Evolutionary conservation across 345 rosid genomes (phyloP).

Genomic region (Conringia planisiliqua): DNA sequence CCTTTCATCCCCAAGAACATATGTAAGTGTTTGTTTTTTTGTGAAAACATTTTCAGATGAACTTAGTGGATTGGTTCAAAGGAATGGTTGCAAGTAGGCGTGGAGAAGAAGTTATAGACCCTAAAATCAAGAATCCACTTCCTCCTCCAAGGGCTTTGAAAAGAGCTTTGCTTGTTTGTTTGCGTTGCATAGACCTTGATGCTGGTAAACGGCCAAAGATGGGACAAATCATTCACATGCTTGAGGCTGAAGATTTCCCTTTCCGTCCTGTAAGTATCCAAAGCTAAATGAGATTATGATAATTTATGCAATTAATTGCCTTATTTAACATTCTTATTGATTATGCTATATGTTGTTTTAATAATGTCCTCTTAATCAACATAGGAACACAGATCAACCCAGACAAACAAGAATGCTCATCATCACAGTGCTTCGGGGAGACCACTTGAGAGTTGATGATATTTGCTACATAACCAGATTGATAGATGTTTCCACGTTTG

Average conservation of each 20-base stretch:
- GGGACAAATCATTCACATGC: constrained; percentile 98
- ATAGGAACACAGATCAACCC: constrained; percentile 32
- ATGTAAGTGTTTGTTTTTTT: background rate
- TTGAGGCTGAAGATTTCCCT: constrained; percentile 89
- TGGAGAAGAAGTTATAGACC: constrained; percentile 82
- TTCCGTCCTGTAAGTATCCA: constrained; percentile 68
- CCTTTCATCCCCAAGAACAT: background rate
- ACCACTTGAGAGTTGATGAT: constrained; percentile 21
- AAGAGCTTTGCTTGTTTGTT: constrained; percentile 74
- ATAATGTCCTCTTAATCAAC: background rate
- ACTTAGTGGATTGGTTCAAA: constrained; percentile 94
- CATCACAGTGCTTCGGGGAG: constrained; percentile 4
- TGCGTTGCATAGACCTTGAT: constrained; percentile 91
- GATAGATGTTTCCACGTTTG: constrained; percentile 14
- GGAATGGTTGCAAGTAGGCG: constrained; percentile 89
- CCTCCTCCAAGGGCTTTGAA: constrained; percentile 69
- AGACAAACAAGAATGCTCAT: constrained; percentile 18
- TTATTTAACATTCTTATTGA: background rate
- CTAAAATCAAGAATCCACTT: constrained; percentile 53
- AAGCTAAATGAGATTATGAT: background rate
- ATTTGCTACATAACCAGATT: constrained; percentile 1
- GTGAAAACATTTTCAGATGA: constrained; percentile 53
- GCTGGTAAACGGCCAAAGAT: constrained; percentile 83
- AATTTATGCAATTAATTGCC: background rate
- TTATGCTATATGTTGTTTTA: background rate